Base-by-base conservation (phyloP, 495 filamentous ascomycete genomes). In the Penicillium samsonianum region DNA sequence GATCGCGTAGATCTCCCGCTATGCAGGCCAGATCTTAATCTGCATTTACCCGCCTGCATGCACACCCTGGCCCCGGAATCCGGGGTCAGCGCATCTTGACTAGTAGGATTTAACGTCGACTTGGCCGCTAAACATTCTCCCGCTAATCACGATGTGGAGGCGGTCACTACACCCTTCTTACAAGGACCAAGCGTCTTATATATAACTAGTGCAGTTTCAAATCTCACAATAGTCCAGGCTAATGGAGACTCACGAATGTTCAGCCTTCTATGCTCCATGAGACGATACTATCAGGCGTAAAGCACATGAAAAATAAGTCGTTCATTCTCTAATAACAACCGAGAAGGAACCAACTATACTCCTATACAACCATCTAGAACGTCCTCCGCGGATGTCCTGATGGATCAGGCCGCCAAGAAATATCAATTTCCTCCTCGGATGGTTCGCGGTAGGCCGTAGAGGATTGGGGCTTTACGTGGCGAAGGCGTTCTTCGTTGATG, bases 371-470 rank as follows among this genome's bases (percentile, higher is more conserved):
- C 9, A 47, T 5, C 33, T 55, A 55, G 16, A 47, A 47, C 0
- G 30, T 55, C 43, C 53, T 55, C 11, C 11, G 30, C 4, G 53
- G 53, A 55, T 47, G 31, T 10, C 53, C 53, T 5, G 53, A 55
- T 5, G 53, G 53, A 55, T 55, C 53, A 17, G 53, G 53, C n/a
- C 33, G 20, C 30, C 53, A 55, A 9, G 53, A 46, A 30, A 55
- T 54, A 14, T 54, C 40, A 26, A 20, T 20, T 19, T 55, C 49
- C 23, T 60, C 59, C 26, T 65, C 57, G 7, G 12, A 20, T 0
- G 56, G 45, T 33, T 67, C 56, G 1, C 23, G 31, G 10, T 60
- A 53, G 14, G 11, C 7, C 10, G 14, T 67, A 1, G 57, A 30
- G 2, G 38, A 35, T 23, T 55, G 44, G 0, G 62, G 57, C 50